Evolutionary conservation across 2,329 filamentous ascomycete genomes (phyloP).

Genomic region (Talaromyces sp.): DNA sequence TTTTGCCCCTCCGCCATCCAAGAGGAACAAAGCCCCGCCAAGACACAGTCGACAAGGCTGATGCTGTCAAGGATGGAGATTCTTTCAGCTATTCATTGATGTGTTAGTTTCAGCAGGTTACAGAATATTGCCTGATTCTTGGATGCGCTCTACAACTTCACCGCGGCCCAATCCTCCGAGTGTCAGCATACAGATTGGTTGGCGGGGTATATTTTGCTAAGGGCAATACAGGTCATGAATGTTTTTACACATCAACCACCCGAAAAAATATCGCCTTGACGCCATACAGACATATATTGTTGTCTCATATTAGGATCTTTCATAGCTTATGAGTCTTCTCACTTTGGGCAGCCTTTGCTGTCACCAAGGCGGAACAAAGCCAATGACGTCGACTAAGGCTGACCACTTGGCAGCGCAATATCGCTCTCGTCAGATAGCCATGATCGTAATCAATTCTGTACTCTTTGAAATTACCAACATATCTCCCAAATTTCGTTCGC

Average conservation of each 20-base stretch:
- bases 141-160: background rate
- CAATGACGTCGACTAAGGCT: slow-evolving; percentile 7
- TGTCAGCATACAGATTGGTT: background rate
- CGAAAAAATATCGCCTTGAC: background rate
- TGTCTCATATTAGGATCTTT: background rate
- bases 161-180: background rate
- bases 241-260: background rate
- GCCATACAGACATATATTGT: background rate
- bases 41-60: background rate
- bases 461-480: background rate
- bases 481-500: background rate
- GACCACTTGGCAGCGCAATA: background rate
- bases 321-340: background rate
- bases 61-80: background rate
- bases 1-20: slow-evolving; percentile 20
- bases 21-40: background rate
- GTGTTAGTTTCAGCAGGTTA: too few relatives aligned
- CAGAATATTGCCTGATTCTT: background rate
- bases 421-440: background rate
- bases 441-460: background rate
- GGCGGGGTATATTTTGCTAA: background rate
- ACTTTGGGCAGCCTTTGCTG: background rate
- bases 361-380: background rate
- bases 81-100: background rate
- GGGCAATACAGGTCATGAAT: background rate